Evolutionary conservation across 345 rosid genomes (phyloP), one percentile per base, ranked within the genome.

Genomic region (Gossypium mustelinum): DNA sequence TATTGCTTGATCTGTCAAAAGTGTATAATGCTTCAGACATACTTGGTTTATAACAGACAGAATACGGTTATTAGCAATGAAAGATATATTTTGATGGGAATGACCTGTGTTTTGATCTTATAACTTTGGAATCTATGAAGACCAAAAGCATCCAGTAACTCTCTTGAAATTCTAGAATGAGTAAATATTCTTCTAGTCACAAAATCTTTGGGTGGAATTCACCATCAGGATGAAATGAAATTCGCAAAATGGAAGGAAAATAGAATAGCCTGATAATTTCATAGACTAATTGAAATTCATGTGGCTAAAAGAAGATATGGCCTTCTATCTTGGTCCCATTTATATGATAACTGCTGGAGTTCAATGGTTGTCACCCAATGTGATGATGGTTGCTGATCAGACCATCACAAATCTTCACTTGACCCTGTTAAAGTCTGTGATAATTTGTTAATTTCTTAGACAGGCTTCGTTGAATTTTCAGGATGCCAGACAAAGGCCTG

Each of bases 401-500:
- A 47, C 55, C 34, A 14, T 45, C 67, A 45, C 6, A 18, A 59
- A 57, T 48, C 75, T 73, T 72, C 12, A 34, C 34, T 58, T 57
- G 67, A 24, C 24, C 20, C 9, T 16, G 11, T 70, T 70, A 27
- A 43, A 59, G 20, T 59, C 68, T 60, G 11, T 11, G 12, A 56
- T 34, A 64, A 55, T 62, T 24, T 62, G 47, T 47, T 73, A 47
- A 45, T 14, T 75, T 67, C 24, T 77, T 67, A 68, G 41, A 56
- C 54, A 44, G 29, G 20, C 73, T 70, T 73, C 47, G 63, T 79
- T 77, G 72, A 59, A 29, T 78, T 81, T 79, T 63, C 86, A 95
- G 99, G 99, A 95, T 88, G 92, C 99, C 72, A 88, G 98, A 70
- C 93, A 91, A 82, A 87, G 99, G 83, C 99, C 99, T 70, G 99